Evolutionary conservation across 108 stramenopile genomes (phyloP).

Genomic region (Skeletonema tropicum): DNA sequence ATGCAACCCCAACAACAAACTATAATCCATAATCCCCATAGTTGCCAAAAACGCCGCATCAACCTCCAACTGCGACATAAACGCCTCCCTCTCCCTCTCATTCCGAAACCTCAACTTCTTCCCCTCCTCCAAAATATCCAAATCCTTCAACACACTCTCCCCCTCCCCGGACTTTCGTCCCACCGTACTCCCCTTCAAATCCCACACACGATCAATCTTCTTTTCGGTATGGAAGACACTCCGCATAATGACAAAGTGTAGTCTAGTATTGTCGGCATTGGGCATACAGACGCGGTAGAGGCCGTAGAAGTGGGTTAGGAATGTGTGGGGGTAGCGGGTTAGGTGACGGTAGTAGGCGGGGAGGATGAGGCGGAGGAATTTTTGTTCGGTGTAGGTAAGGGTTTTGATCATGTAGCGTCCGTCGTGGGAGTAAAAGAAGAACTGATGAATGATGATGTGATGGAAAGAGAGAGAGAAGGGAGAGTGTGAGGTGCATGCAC

Average conservation of each 20-base stretch:
- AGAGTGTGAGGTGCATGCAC: too few species aligned
- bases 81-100: slow-evolving; percentile 34
- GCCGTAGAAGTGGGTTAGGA: slow-evolving; percentile 85
- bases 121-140: slow-evolving; percentile 58
- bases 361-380: slow-evolving; percentile 86
- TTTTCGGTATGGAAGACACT: slow-evolving; percentile 66
- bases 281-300: slow-evolving; percentile 88
- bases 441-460: slow-evolving; percentile 51
- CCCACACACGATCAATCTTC: slow-evolving; percentile 68
- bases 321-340: slow-evolving; percentile 67
- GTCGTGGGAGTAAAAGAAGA: slow-evolving; percentile 94
- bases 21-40: slow-evolving; percentile 87
- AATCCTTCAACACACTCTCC: slow-evolving; percentile 57
- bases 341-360: slow-evolving; percentile 87
- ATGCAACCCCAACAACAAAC: slow-evolving; percentile 76
- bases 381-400: slow-evolving; percentile 76
- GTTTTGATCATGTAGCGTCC: slow-evolving; percentile 90
- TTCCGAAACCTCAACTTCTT: slow-evolving; percentile 52
- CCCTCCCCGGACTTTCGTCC: slow-evolving; percentile 52
- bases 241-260: slow-evolving; percentile 78
- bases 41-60: slow-evolving; percentile 73
- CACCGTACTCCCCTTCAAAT: slow-evolving; percentile 71
- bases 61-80: slow-evolving; percentile 53
- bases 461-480: too few species aligned
- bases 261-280: slow-evolving; percentile 48